Conservation (phyloP, 2,329 filamentous ascomycete species). For the Fusarium anthophilum region DNA sequence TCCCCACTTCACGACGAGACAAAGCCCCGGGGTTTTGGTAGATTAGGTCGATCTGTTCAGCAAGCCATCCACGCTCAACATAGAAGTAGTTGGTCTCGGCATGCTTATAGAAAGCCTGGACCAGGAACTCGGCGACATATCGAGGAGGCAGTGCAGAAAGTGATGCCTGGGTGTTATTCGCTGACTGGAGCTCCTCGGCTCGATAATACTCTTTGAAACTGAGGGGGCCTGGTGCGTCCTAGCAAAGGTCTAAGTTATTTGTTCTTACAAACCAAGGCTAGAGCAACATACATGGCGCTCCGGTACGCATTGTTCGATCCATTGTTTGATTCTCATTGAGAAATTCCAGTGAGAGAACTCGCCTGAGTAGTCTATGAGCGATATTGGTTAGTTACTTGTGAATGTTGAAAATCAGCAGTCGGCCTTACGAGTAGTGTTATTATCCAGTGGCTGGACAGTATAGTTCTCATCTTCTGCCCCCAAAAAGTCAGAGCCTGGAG, state of each 20-base stretch:
- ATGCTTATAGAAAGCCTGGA: constrained; percentile 58
- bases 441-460: constrained; percentile 53
- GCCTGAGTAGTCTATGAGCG: constrained; percentile 56
- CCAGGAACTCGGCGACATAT: constrained; percentile 57
- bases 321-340: constrained; percentile 60
- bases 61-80: constrained; percentile 56
- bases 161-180: constrained; percentile 50
- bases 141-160: constrained; percentile 56
- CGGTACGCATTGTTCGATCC: constrained; percentile 54
- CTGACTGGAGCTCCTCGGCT: constrained; percentile 56
- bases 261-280: not conserved
- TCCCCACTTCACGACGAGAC: constrained; percentile 53
- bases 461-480: constrained; percentile 51
- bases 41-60: constrained; percentile 51
- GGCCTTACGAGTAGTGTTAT: constrained; percentile 53
- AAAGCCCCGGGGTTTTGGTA: constrained; percentile 53
- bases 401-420: not conserved
- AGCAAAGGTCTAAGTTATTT: not conserved
- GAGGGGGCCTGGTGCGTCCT: constrained; percentile 43
- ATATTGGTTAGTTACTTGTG: constrained; percentile 15
- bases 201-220: constrained; percentile 56
- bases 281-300: constrained; percentile 43
- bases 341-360: constrained; percentile 65
- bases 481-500: constrained; percentile 39
- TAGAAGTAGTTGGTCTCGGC: constrained; percentile 61